These are phyloP conservation scores for Fraxinus dipetala DNA, from an alignment of 305 asterid species.

Conservation along the genomic window DNA sequence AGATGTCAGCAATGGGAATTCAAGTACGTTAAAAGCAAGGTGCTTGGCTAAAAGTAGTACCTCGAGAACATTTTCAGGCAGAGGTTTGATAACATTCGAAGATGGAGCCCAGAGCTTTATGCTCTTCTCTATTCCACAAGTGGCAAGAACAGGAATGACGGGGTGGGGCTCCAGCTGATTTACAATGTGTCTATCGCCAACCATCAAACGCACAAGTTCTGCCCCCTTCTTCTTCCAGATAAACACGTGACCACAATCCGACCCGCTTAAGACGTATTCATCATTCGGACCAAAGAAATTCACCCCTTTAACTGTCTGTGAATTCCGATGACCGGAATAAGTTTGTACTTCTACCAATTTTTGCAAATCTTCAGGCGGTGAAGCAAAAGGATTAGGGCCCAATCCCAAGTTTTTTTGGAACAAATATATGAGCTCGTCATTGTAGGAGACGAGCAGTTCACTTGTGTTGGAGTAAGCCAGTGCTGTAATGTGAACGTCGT, in stretches of 20 bases:
- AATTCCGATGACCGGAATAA: constrained; percentile 74
- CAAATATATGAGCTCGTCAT: constrained; percentile 70
- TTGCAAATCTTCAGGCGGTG: constrained; percentile 28
- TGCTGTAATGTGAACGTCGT: constrained; percentile 58
- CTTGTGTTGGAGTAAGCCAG: constrained; percentile 65
- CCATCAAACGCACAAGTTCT: constrained; percentile 65
- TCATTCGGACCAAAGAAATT: constrained; percentile 77
- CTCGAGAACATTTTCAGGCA: constrained; percentile 59
- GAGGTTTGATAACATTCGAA: constrained; percentile 44
- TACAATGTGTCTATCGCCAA: constrained; percentile 62
- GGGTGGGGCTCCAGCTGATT: constrained; percentile 82
- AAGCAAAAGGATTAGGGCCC: constrained; percentile 51
- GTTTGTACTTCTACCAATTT: constrained; percentile 38
- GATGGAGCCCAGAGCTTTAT: constrained; percentile 75
- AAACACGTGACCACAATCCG: constrained; percentile 80
- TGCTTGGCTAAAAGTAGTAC: constrained; percentile 24
- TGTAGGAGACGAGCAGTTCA: constrained; percentile 73
- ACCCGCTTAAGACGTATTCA: constrained; percentile 68
- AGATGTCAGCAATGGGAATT: background rate
- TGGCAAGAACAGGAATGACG: constrained; percentile 59
- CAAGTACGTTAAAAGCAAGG: background rate
- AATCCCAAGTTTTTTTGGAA: constrained; percentile 61
- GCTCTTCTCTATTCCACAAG: constrained; percentile 69
- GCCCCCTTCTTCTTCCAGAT: constrained; percentile 75
- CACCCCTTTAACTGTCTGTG: constrained; percentile 74